Base-by-base conservation (phyloP, 805 yeast species). In the Grigorovia jiainica region DNA sequence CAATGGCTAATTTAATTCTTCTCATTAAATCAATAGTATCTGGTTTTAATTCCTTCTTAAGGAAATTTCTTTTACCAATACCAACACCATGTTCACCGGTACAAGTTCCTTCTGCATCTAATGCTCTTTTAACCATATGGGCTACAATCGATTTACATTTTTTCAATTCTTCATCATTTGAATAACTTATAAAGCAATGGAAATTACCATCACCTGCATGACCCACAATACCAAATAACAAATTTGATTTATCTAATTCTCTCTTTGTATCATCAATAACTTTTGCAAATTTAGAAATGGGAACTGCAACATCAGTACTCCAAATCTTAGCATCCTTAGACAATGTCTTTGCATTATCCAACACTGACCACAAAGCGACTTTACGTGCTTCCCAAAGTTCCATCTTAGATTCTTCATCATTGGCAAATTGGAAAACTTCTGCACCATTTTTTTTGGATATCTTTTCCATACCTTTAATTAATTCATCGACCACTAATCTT, bases 81-180 rank as follows among this genome's bases (percentile, higher is more conserved):
- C 95, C 95, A 32, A 86, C 75, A 11, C 95, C 95, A 56, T 85
- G 95, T 54, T 85, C 95, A 29, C 95, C 95, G 4, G 87, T 81
- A 49, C 87, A 79, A 1, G 95, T 85, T 1, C 95, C 94, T 41
- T 84, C 94, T 31, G 78, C 72, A 1, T 65, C 71, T 15, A 85
- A 63, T 0, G 90, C 94, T 33, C 79, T 58, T 35, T 69, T 54
- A 38, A 82, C 82, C 82, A 85, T 78, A 39, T 73, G 66, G 21
- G 71, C 69, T 11, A 81, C 79, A 10, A 81, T 52, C 10, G 56
- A 52, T 44, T 73, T 71, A 3, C 76, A 79, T 18, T 58, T 59
- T 1, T 63, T 60, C 16, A 65, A 51, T 48, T 77, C 73, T 17
- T 72, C 71, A 0, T 76, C 75, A 39, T 70, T 71, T 36, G 68